Evolutionary conservation across 805 yeast genomes (phyloP), one percentile per base, ranked within the genome.

Genomic region (Tetrapisispora phaffii): DNA sequence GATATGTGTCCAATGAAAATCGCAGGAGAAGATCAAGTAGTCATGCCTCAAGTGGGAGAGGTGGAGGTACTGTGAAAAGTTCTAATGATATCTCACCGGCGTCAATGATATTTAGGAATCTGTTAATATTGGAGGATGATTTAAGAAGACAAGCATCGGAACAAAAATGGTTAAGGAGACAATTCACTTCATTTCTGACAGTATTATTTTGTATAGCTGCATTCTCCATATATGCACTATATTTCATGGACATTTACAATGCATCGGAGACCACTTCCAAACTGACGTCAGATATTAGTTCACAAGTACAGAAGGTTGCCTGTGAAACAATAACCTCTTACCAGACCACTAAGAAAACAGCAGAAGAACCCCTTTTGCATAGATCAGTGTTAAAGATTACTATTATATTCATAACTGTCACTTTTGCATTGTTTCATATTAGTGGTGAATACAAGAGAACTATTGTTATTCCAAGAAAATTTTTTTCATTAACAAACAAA

Each of bases 401-500:
- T 3, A 26, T 44, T 9, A 46, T 49, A 16, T 50, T 52, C 19
- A 48, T 56, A 73, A 19, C 66, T 79, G 57, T 89, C 17, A 84
- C 96, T 0, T 65, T 88, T 45, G 72, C 79, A 22, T 68, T 90
- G 36, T 90, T 86, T 64, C 88, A 84, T 56, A 64, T 90, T 31
- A 82, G 95, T 21, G 98, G 98, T 1, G 93, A 88, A 65, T 93
- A 90, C 63, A 77, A 76, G 47, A 76, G 93, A 49, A 86, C 96
- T 0, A 85, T 90, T 44, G 82, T 85, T 15, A 69, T 80, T 35
- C 95, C 96, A 1, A 74, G 95, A 49, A 74, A 77, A 57, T 90
- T 88, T 58, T 67, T 93, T 45, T 69, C 79, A 1, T 76, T 82
- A n/a, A 79, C 97, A 7, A 93, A 93, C 63, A 87, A 86, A 59